phyloP scores from a whole-genome alignment of 495 filamentous ascomycete genomes.

The Parmelia sp. region DNA sequence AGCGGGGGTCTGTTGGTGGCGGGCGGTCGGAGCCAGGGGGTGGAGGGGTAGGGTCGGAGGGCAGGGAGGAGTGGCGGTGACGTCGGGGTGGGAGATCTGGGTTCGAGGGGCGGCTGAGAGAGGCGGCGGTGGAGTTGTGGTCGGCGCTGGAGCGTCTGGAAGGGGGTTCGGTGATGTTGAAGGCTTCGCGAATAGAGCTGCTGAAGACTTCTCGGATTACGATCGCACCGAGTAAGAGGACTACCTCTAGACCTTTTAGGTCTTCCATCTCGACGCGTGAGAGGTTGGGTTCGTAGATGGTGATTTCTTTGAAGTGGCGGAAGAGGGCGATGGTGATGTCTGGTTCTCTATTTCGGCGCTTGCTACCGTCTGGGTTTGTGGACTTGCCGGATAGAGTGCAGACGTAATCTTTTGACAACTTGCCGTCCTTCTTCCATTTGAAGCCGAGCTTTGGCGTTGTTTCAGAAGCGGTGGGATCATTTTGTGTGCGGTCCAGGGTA shows the following conservation, averaged over 20 bases:
- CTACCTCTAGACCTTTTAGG: conserved; percentile 85
- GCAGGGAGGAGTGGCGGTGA: conserved; percentile 25
- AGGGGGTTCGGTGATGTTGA: conserved; percentile 61
- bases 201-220: conserved; percentile 87
- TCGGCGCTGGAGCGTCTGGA: conserved; percentile 20
- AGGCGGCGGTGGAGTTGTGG: conserved; percentile 22
- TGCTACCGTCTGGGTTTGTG: conserved; percentile 52
- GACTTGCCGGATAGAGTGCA: conserved; percentile 75
- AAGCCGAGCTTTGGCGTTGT: conserved; percentile 76
- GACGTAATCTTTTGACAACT: conserved; percentile 74
- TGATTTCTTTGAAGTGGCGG: conserved; percentile 59
- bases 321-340: conserved; percentile 90
- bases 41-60: conserved; percentile 24
- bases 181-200: conserved; percentile 57
- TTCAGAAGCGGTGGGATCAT: conserved; percentile 59
- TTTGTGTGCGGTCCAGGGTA: conserved; percentile 66
- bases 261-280: conserved; percentile 89
- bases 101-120: conserved; percentile 19
- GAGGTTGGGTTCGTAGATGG: conserved; percentile 88
- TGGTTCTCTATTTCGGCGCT: conserved; percentile 74
- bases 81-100: conserved; percentile 19
- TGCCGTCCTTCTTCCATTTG: conserved; percentile 86
- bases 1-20: conserved; percentile 43
- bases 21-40: conserved; percentile 26
- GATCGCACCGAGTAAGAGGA: conserved; percentile 71